Evolutionary conservation across 1,139 yeast species (phyloP), one percentile per base, ranked within the genome.

Genomic region (Yamadazyma songkhlaensis): DNA sequence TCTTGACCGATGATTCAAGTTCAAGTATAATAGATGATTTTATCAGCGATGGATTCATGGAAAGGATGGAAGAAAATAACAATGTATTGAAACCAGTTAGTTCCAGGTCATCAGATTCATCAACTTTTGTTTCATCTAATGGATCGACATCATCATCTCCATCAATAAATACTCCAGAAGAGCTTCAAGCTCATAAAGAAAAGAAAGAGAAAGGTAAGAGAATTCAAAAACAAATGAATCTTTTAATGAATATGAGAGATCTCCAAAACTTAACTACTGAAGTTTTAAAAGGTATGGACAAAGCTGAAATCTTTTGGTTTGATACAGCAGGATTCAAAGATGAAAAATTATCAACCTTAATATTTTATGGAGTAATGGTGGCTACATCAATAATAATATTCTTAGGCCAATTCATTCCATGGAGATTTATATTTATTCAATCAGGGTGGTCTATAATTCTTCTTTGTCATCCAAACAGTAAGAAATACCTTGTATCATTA

Each of bases 251-350:
- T 36, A 67, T 82, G 72, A 64, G 81, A 38, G 84, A 80, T 46
- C 62, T 81, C 28, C 89, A 83, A 50, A 79, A 81, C 40, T 60
- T 79, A 30, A 76, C 89, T 15, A 65, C 83, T 0, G 77, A 77
- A 37, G 44, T 84, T 3, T 68, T 86, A 23, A 60, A 66, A 21
- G 57, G 70, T 0, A 61, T 79, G 36, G 82, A 82, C 20, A 58
- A 64, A 12, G 60, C 76, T 3, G 90, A 86, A 40, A 60, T 60
- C 13, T 74, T 81, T 41, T 67, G 81, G 50, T 72, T 65, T 47
- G 84, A 83, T 11, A 73, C 83, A 4, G 87, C 87, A 9, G 84
- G 84, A 3, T 88, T 88, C 53, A 72, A 72, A 40, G 84, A 87
- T 56, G 95, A 87, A 51, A 67, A 76, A 37, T 59, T 70, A 20